These are phyloP conservation scores for Candida railenensis DNA, from an alignment of 805 yeast genomes.

Conservation along the genomic window DNA sequence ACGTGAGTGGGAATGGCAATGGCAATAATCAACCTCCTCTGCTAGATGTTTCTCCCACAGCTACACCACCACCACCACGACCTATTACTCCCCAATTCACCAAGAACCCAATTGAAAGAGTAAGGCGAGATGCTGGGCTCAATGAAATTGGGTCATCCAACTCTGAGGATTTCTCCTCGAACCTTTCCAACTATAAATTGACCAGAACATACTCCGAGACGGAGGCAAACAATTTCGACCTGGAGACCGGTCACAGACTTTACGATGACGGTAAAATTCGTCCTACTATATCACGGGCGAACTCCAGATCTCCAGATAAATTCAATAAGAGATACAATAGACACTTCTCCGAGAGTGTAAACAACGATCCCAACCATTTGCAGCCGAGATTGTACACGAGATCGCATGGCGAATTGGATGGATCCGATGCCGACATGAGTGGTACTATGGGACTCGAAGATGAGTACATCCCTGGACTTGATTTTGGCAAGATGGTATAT, in stretches of 20 bases:
- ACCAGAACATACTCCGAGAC: conserved; percentile 64
- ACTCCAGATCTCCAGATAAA: conserved; percentile 11
- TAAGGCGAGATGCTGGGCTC: background rate
- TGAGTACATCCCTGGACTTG: conserved; percentile 74
- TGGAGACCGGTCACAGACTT: conserved; percentile 51
- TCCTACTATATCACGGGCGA: conserved; percentile 30
- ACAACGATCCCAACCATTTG: conserved; percentile 4
- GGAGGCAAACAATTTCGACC: conserved; percentile 60
- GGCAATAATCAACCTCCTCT: background rate
- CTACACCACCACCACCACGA: background rate
- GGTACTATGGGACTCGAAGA: conserved; percentile 57
- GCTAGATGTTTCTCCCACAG: background rate
- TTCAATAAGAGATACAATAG: background rate
- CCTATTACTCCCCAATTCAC: background rate
- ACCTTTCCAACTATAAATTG: conserved; percentile 23
- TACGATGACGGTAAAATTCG: conserved; percentile 54
- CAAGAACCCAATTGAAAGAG: conserved; percentile 4
- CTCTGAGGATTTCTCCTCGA: background rate
- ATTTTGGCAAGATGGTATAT: conserved; percentile 47
- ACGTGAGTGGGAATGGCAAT: background rate
- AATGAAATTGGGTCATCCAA: background rate
- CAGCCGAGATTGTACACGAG: conserved; percentile 26
- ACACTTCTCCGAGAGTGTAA: background rate
- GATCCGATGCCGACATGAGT: conserved; percentile 16
- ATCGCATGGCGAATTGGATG: conserved; percentile 24